Evolutionary conservation across 2,329 filamentous ascomycete species (phyloP).

Genomic region (Apiospora arundinis): DNA sequence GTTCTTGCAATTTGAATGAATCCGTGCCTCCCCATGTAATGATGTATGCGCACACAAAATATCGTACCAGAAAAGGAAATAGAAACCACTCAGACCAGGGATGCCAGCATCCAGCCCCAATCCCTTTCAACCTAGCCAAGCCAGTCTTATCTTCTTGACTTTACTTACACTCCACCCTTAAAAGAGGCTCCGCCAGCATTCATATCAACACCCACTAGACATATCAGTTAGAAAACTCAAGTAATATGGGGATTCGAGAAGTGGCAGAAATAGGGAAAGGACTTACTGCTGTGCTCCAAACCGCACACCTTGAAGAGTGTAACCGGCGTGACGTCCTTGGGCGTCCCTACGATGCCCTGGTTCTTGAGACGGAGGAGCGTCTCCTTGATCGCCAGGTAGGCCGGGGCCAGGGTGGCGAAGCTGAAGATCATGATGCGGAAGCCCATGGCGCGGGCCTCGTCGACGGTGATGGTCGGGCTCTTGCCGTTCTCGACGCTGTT

Average conservation of each 20-base stretch:
- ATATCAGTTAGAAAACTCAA: not conserved
- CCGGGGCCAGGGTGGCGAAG: conserved; percentile 54
- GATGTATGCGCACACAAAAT: not conserved
- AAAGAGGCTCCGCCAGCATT: conserved; percentile 39
- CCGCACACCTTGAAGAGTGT: conserved; percentile 42
- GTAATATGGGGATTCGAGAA: not conserved
- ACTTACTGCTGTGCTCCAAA: conserved; percentile 35
- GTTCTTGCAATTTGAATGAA: not conserved
- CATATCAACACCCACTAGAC: conserved; percentile 36
- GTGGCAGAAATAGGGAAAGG: not conserved
- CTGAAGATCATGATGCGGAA: conserved; percentile 67
- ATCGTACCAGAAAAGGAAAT: not conserved
- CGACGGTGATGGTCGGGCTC: conserved; percentile 58
- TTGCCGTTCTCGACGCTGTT: conserved; percentile 65
- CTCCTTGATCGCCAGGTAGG: conserved; percentile 49
- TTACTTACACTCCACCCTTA: conserved; percentile 29
- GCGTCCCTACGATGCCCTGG: conserved; percentile 39
- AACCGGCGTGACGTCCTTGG: conserved; percentile 37
- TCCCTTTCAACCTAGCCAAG: not conserved
- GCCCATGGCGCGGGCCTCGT: conserved; percentile 60
- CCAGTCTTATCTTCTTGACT: no score
- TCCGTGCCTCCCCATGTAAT: not conserved
- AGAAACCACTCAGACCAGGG: not conserved
- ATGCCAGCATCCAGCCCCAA: not conserved
- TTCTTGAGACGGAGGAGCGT: conserved; percentile 46